Percentiles rank a stretch among this genome's conserved stretches.
These are phyloP conservation scores for Dactylellina leptospora DNA, from an alignment of 2,329 filamentous ascomycete species.

Conservation along the genomic window DNA sequence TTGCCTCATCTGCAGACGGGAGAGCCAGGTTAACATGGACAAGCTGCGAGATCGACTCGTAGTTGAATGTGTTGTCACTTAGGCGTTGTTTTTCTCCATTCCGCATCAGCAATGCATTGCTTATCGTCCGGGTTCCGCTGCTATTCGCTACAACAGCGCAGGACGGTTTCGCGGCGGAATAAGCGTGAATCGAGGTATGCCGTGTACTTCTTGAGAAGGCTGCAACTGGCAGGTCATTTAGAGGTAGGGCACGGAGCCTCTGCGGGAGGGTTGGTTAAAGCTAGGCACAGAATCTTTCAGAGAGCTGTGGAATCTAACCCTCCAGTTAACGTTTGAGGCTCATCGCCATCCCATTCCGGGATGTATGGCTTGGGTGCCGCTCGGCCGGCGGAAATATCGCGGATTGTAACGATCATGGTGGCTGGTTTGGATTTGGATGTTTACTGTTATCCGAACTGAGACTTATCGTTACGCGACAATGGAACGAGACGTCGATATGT, in stretches of 20 bases:
- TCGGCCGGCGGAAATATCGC: conserved; percentile 14
- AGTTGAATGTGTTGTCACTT: conserved; percentile 13
- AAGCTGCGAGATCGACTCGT: not conserved
- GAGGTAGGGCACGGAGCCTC: conserved; percentile 47
- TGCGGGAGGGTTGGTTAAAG: not conserved
- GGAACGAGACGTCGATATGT: no score
- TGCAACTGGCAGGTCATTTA: no score
- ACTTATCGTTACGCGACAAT: no score
- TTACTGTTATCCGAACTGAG: no score
- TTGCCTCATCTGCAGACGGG: conserved; percentile 37
- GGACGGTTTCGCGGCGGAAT: not conserved
- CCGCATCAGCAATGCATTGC: conserved; percentile 31
- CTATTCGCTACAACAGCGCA: not conserved
- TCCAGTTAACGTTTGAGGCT: conserved; percentile 40
- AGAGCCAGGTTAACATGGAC: not conserved
- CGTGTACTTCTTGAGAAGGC: not conserved
- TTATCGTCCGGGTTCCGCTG: not conserved
- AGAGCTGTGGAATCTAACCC: conserved; percentile 35
- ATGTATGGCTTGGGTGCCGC: conserved; percentile 50
- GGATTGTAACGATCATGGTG: conserved; percentile 15
- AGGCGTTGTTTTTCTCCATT: not conserved
- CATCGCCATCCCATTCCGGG: conserved; percentile 50
- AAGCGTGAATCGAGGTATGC: not conserved
- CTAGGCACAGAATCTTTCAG: not conserved
- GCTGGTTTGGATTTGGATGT: no score